Percentiles rank a stretch among this genome's conserved stretches.
Conservation (phyloP, 2,329 filamentous ascomycete genomes). For the Cadophora gregata region DNA sequence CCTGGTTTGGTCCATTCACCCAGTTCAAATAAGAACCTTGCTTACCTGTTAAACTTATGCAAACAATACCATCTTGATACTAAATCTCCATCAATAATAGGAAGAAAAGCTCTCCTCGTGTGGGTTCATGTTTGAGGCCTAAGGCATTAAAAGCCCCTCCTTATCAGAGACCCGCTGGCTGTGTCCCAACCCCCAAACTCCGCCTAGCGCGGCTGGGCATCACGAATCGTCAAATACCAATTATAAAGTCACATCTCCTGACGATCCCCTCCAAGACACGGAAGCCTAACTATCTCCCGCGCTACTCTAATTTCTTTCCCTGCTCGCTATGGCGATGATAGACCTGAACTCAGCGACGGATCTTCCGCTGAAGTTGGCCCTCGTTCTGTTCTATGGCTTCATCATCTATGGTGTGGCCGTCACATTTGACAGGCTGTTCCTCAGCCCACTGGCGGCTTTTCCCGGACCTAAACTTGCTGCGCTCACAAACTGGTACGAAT, state of each 20-base stretch:
- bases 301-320: not conserved
- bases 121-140: not conserved
- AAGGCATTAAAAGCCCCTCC: not conserved
- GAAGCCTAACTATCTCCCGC: not conserved
- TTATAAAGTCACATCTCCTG: constrained; percentile 7
- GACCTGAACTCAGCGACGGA: not conserved
- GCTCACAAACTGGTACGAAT: constrained; percentile 36
- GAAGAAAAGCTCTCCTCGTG: not conserved
- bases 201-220: constrained; percentile 14
- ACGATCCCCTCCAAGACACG: constrained; percentile 10
- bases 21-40: not conserved
- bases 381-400: constrained; percentile 8
- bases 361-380: constrained; percentile 2
- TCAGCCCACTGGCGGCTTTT: constrained; percentile 43
- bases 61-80: not conserved
- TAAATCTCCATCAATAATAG: not conserved
- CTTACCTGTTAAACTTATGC: not conserved
- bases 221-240: constrained; percentile 8
- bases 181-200: not conserved
- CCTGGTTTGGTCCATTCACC: not conserved
- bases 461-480: constrained; percentile 41
- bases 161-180: not conserved
- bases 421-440: constrained; percentile 40
- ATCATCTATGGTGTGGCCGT: constrained; percentile 14
- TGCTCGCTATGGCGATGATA: not conserved